These are phyloP conservation scores for Apiospora aurea DNA, from an alignment of 2,329 filamentous ascomycete genomes.

Conservation along the genomic window DNA sequence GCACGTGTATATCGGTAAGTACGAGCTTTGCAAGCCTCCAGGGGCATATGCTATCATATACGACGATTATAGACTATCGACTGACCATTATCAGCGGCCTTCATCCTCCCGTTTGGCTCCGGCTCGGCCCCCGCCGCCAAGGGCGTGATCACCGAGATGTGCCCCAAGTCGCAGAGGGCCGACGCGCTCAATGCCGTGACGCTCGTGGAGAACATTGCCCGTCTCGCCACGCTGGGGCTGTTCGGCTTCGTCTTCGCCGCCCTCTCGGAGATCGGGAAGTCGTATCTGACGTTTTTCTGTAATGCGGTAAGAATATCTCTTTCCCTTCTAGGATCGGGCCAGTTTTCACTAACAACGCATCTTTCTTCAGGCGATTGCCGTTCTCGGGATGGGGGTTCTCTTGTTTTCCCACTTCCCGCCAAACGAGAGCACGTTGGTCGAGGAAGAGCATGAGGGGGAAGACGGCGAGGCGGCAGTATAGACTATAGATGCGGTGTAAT, in stretches of 20 bases:
- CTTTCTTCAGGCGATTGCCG: not conserved
- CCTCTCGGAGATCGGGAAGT: constrained; percentile 65
- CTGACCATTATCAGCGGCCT: constrained; percentile 54
- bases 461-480: not conserved
- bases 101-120: constrained; percentile 71
- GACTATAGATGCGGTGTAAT: not conserved
- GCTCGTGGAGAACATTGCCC: constrained; percentile 72
- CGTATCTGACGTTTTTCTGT: constrained; percentile 70
- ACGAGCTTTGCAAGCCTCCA: not conserved
- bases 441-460: constrained; percentile 6
- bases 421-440: constrained; percentile 8
- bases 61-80: not conserved
- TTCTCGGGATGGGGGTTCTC: constrained; percentile 16
- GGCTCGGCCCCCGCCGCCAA: constrained; percentile 75
- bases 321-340: not conserved
- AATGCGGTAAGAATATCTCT: constrained; percentile 61
- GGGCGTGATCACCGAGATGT: constrained; percentile 77
- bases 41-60: not conserved
- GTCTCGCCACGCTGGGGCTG: constrained; percentile 67
- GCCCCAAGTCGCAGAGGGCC: constrained; percentile 63
- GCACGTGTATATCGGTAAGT: constrained; percentile 70
- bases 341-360: not conserved
- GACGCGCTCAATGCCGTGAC: constrained; percentile 75
- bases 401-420: constrained; percentile 22
- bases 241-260: constrained; percentile 73